Conservation (phyloP, 371 early-diverging fungal species). For the Saksenaea vasiformis region DNA sequence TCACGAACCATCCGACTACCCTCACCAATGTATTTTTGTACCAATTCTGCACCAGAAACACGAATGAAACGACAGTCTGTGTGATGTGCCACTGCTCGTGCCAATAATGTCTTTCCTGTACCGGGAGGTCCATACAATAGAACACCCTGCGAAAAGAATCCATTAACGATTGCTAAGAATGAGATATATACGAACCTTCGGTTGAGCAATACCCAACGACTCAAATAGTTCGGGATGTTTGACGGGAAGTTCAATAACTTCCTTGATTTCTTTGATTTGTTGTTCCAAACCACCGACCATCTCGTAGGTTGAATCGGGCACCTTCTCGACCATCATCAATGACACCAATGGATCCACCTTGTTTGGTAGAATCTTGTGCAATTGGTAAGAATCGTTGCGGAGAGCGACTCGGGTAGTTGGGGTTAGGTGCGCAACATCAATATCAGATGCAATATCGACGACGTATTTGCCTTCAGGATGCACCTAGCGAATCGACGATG, state of each 20-base stretch:
- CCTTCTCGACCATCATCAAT: constrained; percentile 99
- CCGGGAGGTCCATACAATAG: constrained; percentile 99
- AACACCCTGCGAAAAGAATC: constrained; percentile 96
- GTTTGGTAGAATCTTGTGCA: constrained; percentile 99
- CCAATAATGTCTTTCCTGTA: constrained; percentile 99
- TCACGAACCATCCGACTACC: constrained; percentile 99
- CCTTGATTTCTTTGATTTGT: constrained; percentile 99
- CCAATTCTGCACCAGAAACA: constrained; percentile 99
- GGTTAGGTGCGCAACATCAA: constrained; percentile 92
- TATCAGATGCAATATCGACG: constrained; percentile 90
- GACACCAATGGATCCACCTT: constrained; percentile 99
- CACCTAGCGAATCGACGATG: constrained; percentile 46
- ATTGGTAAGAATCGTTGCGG: constrained; percentile 97
- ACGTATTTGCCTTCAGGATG: constrained; percentile 99
- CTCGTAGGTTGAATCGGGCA: constrained; percentile 99
- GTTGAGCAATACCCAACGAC: constrained; percentile 47
- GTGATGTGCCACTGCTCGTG: constrained; percentile 99
- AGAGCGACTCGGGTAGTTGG: constrained; percentile 98
- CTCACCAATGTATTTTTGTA: constrained; percentile 99
- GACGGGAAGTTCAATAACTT: constrained; percentile 99
- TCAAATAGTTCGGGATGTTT: constrained; percentile 74
- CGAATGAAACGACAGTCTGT: constrained; percentile 99
- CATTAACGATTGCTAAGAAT: constrained; percentile 93
- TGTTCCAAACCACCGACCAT: constrained; percentile 99
- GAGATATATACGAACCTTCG: constrained; percentile 23